Conservation (phyloP, 495 filamentous ascomycete genomes). For the Geopyxis carbonaria region DNA sequence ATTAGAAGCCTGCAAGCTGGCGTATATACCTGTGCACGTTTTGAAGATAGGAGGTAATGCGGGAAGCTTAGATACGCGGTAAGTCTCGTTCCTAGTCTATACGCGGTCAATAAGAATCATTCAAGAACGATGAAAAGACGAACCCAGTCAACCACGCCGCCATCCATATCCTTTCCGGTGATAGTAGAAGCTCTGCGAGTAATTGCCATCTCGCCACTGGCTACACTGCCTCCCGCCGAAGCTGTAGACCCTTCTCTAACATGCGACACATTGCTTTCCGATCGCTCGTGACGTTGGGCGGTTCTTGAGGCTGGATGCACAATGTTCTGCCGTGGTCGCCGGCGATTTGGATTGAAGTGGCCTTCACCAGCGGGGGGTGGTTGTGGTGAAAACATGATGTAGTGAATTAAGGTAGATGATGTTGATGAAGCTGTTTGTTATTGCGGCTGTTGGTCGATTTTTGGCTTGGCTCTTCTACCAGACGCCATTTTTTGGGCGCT, state of each 20-base stretch:
- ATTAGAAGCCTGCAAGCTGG: too few species aligned
- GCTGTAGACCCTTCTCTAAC: not conserved
- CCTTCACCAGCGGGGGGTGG: conserved; percentile 11
- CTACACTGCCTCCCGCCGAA: not conserved
- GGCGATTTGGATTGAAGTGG: conserved; percentile 1
- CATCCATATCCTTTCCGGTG: conserved; percentile 18
- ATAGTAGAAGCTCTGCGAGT: not conserved
- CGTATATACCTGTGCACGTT: conserved; percentile 43
- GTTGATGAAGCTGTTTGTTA: too few species aligned
- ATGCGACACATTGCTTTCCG: conserved; percentile 16
- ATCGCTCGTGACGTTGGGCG: conserved; percentile 32
- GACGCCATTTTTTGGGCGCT: too few species aligned
- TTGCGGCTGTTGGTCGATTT: too few species aligned
- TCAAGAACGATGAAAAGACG: conserved; percentile 1
- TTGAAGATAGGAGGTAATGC: conserved; percentile 59
- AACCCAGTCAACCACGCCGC: conserved; percentile 20
- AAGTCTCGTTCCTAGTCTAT: conserved; percentile 74
- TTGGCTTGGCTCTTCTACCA: too few species aligned
- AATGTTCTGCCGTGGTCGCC: conserved; percentile 1
- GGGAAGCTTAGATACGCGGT: conserved; percentile 69
- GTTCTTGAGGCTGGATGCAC: conserved; percentile 27
- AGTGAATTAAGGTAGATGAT: not conserved
- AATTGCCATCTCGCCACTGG: not conserved
- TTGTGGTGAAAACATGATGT: conserved; percentile 16
- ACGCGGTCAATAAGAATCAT: conserved; percentile 8